Evolutionary conservation across 352 stramenopile species (phyloP).

Genomic region (Globisporangium paroecandrum): DNA sequence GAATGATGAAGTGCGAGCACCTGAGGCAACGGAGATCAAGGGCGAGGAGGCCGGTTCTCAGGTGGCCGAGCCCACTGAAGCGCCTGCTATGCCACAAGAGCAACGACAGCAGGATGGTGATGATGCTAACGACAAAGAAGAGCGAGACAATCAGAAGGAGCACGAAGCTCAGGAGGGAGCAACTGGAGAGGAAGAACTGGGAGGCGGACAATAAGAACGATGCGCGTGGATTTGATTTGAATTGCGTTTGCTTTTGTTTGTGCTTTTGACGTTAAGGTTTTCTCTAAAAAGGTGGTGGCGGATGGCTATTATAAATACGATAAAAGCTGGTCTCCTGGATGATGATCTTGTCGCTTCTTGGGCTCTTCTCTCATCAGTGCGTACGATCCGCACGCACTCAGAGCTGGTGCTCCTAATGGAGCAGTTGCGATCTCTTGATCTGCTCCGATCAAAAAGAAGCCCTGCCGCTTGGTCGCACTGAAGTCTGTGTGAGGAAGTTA

Average conservation of each 20-base stretch:
- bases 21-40: slow-evolving; percentile 14
- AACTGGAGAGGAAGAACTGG: background rate
- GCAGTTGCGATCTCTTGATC: too few species aligned
- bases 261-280: background rate
- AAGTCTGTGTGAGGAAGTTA: background rate
- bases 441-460: too few species aligned
- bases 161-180: slow-evolving; percentile 7
- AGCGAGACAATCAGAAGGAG: slow-evolving; percentile 9
- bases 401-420: too few species aligned
- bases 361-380: background rate
- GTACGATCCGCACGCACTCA: background rate
- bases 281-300: slow-evolving; percentile 5
- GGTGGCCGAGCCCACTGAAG: background rate
- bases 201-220: background rate
- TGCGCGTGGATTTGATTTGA: background rate
- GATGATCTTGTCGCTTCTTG: background rate
- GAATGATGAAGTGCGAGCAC: slow-evolving; percentile 10
- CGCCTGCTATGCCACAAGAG: background rate
- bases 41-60: background rate
- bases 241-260: background rate
- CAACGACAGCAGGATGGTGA: background rate
- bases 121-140: background rate
- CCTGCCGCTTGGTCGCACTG: too few species aligned
- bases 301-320: slow-evolving; percentile 25
- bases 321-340: slow-evolving; percentile 1